Conservation (phyloP, 1,284 basidiomycete species). For the Apiotrichum porosum region DNA sequence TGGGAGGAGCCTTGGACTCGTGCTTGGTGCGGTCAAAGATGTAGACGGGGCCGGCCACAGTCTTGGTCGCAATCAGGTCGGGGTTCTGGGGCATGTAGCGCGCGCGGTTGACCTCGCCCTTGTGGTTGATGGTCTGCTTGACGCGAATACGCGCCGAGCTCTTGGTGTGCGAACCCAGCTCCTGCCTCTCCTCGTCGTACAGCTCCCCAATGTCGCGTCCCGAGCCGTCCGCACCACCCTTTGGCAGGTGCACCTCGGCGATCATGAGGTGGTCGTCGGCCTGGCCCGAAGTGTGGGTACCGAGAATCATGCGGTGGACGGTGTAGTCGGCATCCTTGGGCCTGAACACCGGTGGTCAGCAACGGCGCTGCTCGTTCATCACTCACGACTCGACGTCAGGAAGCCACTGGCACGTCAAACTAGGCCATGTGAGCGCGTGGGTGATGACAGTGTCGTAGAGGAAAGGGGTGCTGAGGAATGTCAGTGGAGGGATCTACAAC, state of each 20-base stretch:
- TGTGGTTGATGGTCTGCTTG: conserved; percentile 92
- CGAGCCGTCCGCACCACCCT: conserved; percentile 53
- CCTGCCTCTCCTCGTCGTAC: conserved; percentile 90
- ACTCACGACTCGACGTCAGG: conserved; percentile 89
- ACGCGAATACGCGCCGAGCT: conserved; percentile 76
- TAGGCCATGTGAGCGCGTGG: conserved; percentile 97
- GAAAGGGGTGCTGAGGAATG: conserved; percentile 63
- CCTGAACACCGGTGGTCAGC: conserved; percentile 18
- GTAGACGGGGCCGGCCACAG: conserved; percentile 82
- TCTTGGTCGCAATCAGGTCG: conserved; percentile 92
- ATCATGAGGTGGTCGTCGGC: conserved; percentile 95
- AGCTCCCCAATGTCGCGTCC: conserved; percentile 66
- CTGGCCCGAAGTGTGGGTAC: conserved; percentile 95
- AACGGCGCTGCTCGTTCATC: background rate
- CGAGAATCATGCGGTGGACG: conserved; percentile 86
- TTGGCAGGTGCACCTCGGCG: conserved; percentile 88
- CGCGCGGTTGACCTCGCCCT: conserved; percentile 93
- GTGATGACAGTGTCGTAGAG: conserved; percentile 97
- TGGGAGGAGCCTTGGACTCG: conserved; percentile 80
- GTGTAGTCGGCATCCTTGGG: conserved; percentile 87
- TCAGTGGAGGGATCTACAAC: background rate
- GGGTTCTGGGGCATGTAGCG: conserved; percentile 99
- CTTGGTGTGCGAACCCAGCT: conserved; percentile 79
- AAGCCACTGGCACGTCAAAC: conserved; percentile 97
- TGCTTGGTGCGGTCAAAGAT: conserved; percentile 98